phyloP scores from a whole-genome alignment of 768 basidiomycete genomes.

The Phaeotremella skinneri region DNA sequence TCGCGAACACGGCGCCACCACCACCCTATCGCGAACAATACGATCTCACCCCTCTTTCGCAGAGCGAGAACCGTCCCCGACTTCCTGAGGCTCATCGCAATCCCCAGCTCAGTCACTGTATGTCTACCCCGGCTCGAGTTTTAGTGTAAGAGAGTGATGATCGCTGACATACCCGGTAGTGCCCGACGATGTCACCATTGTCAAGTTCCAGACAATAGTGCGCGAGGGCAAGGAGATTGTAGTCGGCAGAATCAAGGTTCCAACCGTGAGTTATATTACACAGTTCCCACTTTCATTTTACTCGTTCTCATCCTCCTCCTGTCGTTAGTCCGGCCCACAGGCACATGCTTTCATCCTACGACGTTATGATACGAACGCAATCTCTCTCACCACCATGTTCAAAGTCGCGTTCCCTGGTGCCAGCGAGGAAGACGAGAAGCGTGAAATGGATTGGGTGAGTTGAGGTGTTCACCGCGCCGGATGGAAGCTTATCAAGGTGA shows the following conservation, averaged over 20 bases:
- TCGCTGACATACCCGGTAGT: conserved; percentile 27
- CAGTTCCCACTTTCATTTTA: conserved; percentile 5
- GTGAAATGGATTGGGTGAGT: conserved; percentile 70
- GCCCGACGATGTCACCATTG: conserved; percentile 52
- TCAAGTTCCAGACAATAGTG: conserved; percentile 88
- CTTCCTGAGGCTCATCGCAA: conserved; percentile 38
- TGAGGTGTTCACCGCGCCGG: background rate
- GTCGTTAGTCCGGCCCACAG: conserved; percentile 56
- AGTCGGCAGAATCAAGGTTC: conserved; percentile 85
- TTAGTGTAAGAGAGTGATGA: background rate
- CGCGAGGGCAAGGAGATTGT: conserved; percentile 84
- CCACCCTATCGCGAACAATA: conserved; percentile 36
- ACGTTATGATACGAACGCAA: conserved; percentile 86
- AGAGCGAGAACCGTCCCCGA: conserved; percentile 34
- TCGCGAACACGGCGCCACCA: conserved; percentile 32
- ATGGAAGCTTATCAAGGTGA: conserved; percentile 7
- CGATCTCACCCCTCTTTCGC: conserved; percentile 37
- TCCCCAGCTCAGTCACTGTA: conserved; percentile 31
- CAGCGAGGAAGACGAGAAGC: conserved; percentile 69
- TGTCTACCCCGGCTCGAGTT: conserved; percentile 8
- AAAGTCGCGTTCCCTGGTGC: conserved; percentile 88
- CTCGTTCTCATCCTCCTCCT: conserved; percentile 20
- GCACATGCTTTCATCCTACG: conserved; percentile 90
- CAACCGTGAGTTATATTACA: conserved; percentile 60
- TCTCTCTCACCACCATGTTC: conserved; percentile 94